Base-by-base conservation (phyloP, 75 land plant species). In the Picea sitchensis region DNA sequence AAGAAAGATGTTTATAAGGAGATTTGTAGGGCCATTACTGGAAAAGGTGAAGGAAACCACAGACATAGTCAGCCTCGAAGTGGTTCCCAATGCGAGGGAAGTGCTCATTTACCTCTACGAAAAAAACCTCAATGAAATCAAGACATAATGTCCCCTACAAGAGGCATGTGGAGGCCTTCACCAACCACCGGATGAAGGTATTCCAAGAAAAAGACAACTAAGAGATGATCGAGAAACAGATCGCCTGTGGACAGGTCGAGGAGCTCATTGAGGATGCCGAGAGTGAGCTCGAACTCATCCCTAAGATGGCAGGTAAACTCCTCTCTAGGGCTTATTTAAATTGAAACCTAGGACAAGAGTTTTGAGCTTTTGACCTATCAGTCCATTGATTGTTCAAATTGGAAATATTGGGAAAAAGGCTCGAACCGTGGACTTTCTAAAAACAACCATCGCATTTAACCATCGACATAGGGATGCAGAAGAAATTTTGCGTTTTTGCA, bases 71-170 rank as follows among this genome's bases (percentile, higher is more conserved):
- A 96, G 98, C 15, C 82, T 96, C 41, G 92, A 87, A 5, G 98
- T 96, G 76, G 94, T 93, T 4, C 98, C 98, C n/a, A 91, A 96
- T 83, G 96, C 96, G 21, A 75, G 94, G 58, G 98, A 96, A 82
- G 95, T 91, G 23, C 87, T 96, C 61, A 91, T 96, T 80, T 73
- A 79, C 8, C 93, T 96, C 15, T 96, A 93, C 85, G 81, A 61
- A 59, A 79, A 85, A 79, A 92, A 96, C 68, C 90, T 96, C 13
- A 77, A 91, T 36, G 96, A 92, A 79, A 91, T 93, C 86, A 69
- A 90, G 86, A 86, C 84, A 87, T 31, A 87, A 84, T 58, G 94
- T 91, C 65, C 87, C 87, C 6, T 96, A 96, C 87, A 84, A 93
- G 6, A 93, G 93, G 85, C 88, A 94, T 3, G 98, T 93, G 23